phyloP scores from a whole-genome alignment of 2,329 filamentous ascomycete species.

The Calonectria hawksworthii region DNA sequence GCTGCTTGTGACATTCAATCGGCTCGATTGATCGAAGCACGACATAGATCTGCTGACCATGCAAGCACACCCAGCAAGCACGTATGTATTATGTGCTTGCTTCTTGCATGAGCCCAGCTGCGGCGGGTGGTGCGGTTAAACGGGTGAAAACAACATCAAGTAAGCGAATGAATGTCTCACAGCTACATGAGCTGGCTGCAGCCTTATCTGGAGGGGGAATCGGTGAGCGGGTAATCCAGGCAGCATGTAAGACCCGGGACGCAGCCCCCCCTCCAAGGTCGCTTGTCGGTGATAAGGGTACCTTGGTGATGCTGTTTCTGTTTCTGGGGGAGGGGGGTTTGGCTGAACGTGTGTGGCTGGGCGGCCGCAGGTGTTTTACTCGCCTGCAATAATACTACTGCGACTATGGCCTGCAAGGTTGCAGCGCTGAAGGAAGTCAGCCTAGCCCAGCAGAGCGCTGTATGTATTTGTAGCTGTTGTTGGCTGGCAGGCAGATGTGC shows the following conservation, averaged over 20 bases:
- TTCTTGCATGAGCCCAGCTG: constrained; percentile 8
- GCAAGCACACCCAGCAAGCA: not conserved
- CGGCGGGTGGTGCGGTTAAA: constrained; percentile 24
- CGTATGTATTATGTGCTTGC: not conserved
- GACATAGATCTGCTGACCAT: constrained; percentile 23
- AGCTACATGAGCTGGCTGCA: constrained; percentile 24
- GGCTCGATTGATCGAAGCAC: not conserved
- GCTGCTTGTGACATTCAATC: not conserved
- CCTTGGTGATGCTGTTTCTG: not conserved
- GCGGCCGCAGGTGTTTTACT: constrained; percentile 13
- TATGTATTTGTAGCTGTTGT: not conserved
- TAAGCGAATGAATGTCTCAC: constrained; percentile 20
- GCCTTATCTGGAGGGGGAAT: constrained; percentile 27
- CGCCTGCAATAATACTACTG: not conserved
- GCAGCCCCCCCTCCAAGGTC: constrained; percentile 12
- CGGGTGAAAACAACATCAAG: constrained; percentile 14
- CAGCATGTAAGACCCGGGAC: constrained; percentile 1
- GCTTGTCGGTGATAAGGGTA: constrained; percentile 23
- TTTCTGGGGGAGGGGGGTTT: constrained; percentile 10
- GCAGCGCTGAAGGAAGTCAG: not conserved
- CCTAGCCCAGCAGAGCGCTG: not conserved
- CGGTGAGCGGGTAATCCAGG: constrained; percentile 20
- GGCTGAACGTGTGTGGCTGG: constrained; percentile 18
- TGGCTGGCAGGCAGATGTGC: constrained; percentile 1
- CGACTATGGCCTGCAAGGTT: not conserved